Evolutionary conservation across 352 stramenopile genomes (phyloP).

Genomic region (Phytophthora pinifolia): DNA sequence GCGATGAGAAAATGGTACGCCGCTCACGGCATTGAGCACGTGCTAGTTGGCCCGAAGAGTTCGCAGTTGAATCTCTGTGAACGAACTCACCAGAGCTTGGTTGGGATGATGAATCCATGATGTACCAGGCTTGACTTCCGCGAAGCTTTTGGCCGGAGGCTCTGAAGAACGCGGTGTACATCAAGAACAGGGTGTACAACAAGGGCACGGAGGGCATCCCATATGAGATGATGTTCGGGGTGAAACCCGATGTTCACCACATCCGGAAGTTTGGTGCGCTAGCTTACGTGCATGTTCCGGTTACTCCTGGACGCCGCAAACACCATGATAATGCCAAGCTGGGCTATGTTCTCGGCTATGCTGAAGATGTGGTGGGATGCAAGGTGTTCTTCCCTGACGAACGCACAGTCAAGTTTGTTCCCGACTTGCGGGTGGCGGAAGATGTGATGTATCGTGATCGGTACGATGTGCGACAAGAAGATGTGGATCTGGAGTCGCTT

Average conservation of each 20-base stretch:
- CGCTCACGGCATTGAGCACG: neutral
- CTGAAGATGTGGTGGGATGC: neutral
- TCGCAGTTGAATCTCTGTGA: neutral
- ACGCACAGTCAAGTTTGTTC: neutral
- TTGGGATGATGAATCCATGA: neutral
- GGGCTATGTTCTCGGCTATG: neutral
- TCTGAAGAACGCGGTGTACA: constrained; percentile 1
- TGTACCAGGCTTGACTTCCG: neutral
- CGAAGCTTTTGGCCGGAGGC: neutral
- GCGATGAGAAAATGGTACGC: neutral
- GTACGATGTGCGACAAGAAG: too few relatives aligned
- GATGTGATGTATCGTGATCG: neutral
- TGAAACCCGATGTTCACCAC: constrained; percentile 5
- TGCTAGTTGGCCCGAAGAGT: too few relatives aligned
- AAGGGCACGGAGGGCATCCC: neutral
- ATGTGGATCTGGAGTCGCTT: neutral
- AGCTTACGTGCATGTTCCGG: neutral
- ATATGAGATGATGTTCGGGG: neutral
- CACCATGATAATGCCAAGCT: constrained; percentile 1
- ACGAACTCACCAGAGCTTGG: neutral
- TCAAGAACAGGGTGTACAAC: neutral
- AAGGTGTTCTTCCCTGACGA: neutral
- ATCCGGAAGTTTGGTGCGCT: constrained; percentile 3
- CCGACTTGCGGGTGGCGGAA: neutral
- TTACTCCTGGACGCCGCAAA: neutral